These are phyloP conservation scores for Didymellaceae sp. DNA, from an alignment of 2,329 filamentous ascomycete genomes.

Conservation along the genomic window DNA sequence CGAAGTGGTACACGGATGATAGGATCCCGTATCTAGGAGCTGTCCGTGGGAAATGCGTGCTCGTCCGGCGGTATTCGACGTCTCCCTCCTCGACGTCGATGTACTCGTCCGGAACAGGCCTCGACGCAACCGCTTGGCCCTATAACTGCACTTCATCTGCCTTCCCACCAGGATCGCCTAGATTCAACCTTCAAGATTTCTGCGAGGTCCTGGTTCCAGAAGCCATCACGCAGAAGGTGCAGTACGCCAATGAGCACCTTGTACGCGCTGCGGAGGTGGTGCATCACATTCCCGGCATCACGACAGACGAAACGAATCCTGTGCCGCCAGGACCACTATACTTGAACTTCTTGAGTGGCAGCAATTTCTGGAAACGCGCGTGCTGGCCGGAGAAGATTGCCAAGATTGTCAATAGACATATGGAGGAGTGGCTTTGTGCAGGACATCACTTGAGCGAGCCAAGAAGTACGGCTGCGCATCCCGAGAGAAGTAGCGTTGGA, in stretches of 20 bases:
- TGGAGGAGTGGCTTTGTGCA: conserved; percentile 64
- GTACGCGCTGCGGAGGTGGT: conserved; percentile 64
- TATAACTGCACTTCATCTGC: conserved; percentile 84
- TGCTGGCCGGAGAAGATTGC: conserved; percentile 97
- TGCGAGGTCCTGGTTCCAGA: conserved; percentile 81
- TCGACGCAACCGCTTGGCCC: conserved; percentile 74
- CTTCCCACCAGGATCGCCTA: conserved; percentile 61
- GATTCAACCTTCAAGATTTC: conserved; percentile 88
- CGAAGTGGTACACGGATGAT: conserved; percentile 78
- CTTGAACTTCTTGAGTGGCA: conserved; percentile 88
- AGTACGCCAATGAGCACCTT: conserved; percentile 75
- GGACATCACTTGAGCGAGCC: conserved; percentile 53
- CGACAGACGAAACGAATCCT: conserved; percentile 47
- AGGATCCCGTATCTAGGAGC: conserved; percentile 77
- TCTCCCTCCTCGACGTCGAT: not conserved
- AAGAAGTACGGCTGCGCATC: conserved; percentile 9
- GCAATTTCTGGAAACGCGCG: conserved; percentile 89
- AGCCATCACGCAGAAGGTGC: conserved; percentile 82
- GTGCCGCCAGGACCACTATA: conserved; percentile 70
- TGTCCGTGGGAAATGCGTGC: conserved; percentile 80
- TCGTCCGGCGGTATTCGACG: conserved; percentile 80
- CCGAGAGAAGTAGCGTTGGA: conserved; percentile 25
- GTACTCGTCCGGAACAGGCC: conserved; percentile 54
- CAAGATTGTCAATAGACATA: conserved; percentile 81
- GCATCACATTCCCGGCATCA: conserved; percentile 49